Evolutionary conservation across 495 filamentous ascomycete species (phyloP).

Genomic region (Aspergillus hancockii): DNA sequence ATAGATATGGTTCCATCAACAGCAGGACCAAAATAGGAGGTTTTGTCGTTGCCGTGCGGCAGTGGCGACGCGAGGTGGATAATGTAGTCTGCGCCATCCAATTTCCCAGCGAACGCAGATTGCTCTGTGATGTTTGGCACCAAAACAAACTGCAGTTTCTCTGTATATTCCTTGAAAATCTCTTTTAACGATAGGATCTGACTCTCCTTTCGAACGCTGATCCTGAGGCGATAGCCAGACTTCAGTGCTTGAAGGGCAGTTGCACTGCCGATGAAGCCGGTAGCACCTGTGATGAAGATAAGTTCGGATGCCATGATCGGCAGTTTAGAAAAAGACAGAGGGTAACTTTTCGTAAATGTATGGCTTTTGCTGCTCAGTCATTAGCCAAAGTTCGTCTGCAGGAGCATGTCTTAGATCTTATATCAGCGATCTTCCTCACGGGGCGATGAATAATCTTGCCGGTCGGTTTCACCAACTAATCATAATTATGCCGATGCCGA

Average conservation of each 20-base stretch:
- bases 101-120: constrained; percentile 27
- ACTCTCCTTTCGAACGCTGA: constrained; percentile 33
- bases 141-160: constrained; percentile 29
- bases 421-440: too few species aligned
- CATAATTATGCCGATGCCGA: too few species aligned
- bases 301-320: constrained; percentile 19
- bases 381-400: too few species aligned
- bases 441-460: too few species aligned
- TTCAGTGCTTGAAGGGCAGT: constrained; percentile 39
- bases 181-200: constrained; percentile 23
- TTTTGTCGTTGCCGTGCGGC: constrained; percentile 25
- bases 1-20: constrained; percentile 34
- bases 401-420: too few species aligned
- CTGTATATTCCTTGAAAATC: constrained; percentile 17
- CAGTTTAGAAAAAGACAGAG: too few species aligned
- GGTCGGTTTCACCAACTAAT: too few species aligned
- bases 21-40: constrained; percentile 32
- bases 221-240: constrained; percentile 38
- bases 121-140: constrained; percentile 35
- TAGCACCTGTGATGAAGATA: constrained; percentile 49
- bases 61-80: constrained; percentile 45
- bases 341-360: too few species aligned
- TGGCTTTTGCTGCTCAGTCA: too few species aligned
- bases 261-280: constrained; percentile 44
- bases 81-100: constrained; percentile 39